Base-by-base conservation (phyloP, 1,284 basidiomycete genomes). In the Papiliotrema flavescens region DNA sequence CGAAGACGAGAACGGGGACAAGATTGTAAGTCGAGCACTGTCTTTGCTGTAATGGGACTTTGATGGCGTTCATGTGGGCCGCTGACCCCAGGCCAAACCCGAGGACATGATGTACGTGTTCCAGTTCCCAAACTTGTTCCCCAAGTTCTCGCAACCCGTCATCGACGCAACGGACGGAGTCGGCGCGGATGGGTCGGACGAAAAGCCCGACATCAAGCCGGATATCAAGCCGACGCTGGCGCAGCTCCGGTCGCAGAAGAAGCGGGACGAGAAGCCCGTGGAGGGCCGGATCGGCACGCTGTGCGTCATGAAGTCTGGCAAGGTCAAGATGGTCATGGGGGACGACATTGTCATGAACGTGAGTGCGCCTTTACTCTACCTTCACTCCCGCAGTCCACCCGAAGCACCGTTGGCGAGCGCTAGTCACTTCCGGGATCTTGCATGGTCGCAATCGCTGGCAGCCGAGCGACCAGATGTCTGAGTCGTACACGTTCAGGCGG, bases 51-150 rank as follows among this genome's bases (percentile, higher is more conserved):
- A 9, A 46, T 19, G 13, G 19, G 24, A 15, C 14, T 17, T 7
- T 24, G 20, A 32, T 9, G 28, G 4, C 5, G 39, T 48, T 53
- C n/a, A n/a, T n/a, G n/a, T n/a, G n/a, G n/a, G n/a, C n/a, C n/a
- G n/a, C n/a, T n/a, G n/a, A n/a, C n/a, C n/a, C n/a, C 40, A 74
- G 70, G 73, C 71, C 50, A 62, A 69, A 77, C 66, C 85, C 82
- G 79, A 84, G 85, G 69, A 68, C 80, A 77, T 85, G 24, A 79
- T 96, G 1, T 95, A 90, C 70, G 86, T 93, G 61, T 95, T 96
- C 78, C 93, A 95, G 73, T 95, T 97, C 70, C 93, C 93, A 0
- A 76, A 81, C n/a, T 86, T 89, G 0, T 93, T 96, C 76, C 92
- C 93, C 0, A 81, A 79, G 15, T 95, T 94, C 74, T 61, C 79